Conservation (phyloP, 305 asterid genomes). For the Petunia hybrid region DNA sequence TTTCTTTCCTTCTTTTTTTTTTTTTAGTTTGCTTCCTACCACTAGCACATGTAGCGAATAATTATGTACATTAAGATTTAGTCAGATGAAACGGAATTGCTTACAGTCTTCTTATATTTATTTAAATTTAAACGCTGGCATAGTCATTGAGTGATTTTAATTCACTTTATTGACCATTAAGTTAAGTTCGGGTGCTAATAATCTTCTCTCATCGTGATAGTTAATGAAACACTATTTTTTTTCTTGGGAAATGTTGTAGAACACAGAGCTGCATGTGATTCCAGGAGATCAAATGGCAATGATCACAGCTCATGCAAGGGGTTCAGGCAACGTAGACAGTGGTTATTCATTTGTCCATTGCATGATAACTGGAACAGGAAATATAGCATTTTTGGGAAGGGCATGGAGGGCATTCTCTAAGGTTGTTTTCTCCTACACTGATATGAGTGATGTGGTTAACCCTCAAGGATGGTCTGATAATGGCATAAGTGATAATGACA, state of each 20-base stretch:
- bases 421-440: slow-evolving; percentile 62
- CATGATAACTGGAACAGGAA: slow-evolving; percentile 59
- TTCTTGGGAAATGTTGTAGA: slow-evolving; percentile 45
- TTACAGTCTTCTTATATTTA: too few species aligned
- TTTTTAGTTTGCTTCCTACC: too few species aligned
- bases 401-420: slow-evolving; percentile 59
- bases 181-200: too few species aligned
- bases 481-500: not conserved
- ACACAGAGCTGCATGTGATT: slow-evolving; percentile 61
- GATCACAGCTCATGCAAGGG: slow-evolving; percentile 69
- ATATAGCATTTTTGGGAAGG: slow-evolving; percentile 58
- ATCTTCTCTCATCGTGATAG: not conserved
- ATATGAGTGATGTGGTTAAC: slow-evolving; percentile 54
- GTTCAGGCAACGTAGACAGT: not conserved
- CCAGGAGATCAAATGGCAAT: slow-evolving; percentile 59
- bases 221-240: not conserved
- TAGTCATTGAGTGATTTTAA: too few species aligned
- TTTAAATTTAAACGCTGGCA: too few species aligned
- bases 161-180: too few species aligned
- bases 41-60: too few species aligned
- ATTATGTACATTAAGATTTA: too few species aligned
- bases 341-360: slow-evolving; percentile 71
- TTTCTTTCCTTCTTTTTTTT: too few species aligned
- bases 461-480: slow-evolving; percentile 66
- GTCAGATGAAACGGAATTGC: too few species aligned